Evolutionary conservation across 2,329 filamentous ascomycete species (phyloP).

Genomic region (Xylaria sp.): DNA sequence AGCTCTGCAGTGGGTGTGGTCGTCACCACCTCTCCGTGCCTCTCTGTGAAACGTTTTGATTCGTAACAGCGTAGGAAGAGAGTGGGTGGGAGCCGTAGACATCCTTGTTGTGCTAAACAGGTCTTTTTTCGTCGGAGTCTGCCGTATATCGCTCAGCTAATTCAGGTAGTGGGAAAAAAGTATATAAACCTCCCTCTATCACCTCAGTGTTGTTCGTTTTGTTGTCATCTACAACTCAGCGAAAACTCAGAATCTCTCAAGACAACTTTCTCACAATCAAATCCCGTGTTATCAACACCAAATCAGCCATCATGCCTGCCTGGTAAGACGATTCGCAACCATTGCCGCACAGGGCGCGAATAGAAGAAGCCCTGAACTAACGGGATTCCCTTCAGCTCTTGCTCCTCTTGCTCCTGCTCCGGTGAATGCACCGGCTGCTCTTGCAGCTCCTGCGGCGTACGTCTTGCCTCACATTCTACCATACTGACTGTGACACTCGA

Average conservation of each 20-base stretch:
- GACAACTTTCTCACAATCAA: not conserved
- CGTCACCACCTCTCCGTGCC: not conserved
- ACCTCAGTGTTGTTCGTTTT: not conserved
- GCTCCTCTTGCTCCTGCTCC: constrained; percentile 8
- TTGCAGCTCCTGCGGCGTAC: constrained; percentile 8
- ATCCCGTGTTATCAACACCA: not conserved
- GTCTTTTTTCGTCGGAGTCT: not conserved
- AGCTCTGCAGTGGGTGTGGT: not conserved
- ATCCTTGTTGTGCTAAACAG: not conserved
- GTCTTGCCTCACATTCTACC: not conserved
- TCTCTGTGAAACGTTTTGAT: not conserved
- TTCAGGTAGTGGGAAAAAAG: too few relatives aligned
- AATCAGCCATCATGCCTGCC: constrained; percentile 1
- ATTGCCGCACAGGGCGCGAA: too few relatives aligned
- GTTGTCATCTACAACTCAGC: not conserved
- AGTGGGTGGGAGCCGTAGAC: not conserved
- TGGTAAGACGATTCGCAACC: not conserved
- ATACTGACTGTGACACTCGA: not conserved
- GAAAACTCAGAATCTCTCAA: not conserved
- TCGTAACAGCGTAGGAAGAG: not conserved
- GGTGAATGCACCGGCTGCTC: constrained; percentile 4
- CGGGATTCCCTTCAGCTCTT: not conserved
- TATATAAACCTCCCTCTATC: not conserved
- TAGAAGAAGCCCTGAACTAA: not conserved
- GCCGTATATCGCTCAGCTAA: not conserved